Evolutionary conservation across 768 basidiomycete genomes (phyloP).

Genomic region (Amyloporia xantha): DNA sequence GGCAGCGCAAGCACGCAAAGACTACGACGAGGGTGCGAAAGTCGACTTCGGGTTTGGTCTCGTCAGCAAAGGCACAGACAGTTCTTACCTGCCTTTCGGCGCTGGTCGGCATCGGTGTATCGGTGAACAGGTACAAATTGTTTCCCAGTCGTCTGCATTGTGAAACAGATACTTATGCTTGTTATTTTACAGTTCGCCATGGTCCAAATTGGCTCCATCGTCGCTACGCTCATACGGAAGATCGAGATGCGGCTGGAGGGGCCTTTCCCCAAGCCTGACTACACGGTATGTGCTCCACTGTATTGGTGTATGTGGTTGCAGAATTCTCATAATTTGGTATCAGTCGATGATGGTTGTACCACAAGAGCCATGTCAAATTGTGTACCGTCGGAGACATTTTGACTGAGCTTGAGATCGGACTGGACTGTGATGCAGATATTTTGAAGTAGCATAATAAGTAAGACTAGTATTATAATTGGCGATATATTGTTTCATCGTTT

Average conservation of each 20-base stretch:
- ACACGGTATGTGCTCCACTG: constrained; percentile 56
- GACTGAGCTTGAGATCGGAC: too few relatives aligned
- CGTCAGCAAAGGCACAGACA: constrained; percentile 93
- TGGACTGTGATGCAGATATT: too few relatives aligned
- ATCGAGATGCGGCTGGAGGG: constrained; percentile 67
- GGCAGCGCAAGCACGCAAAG: constrained; percentile 69
- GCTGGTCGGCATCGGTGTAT: constrained; percentile 95
- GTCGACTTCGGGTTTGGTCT: constrained; percentile 95
- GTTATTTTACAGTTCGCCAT: constrained; percentile 70
- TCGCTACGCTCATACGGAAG: constrained; percentile 70
- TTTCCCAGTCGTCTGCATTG: constrained; percentile 8
- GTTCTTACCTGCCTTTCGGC: constrained; percentile 96
- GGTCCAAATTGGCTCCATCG: constrained; percentile 81
- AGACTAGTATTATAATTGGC: too few relatives aligned
- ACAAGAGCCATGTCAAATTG: constrained; percentile 55
- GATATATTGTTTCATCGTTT: too few relatives aligned
- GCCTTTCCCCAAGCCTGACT: constrained; percentile 77
- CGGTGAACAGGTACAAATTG: constrained; percentile 57
- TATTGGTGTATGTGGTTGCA: not conserved
- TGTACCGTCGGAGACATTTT: constrained; percentile 57
- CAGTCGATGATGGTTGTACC: constrained; percentile 96
- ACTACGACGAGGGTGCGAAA: constrained; percentile 80
- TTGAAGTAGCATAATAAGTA: too few relatives aligned
- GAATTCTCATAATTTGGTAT: constrained; percentile 2
- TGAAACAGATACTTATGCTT: not conserved